Conservation (phyloP, 306 rosid species). For the Malus sieversii region DNA sequence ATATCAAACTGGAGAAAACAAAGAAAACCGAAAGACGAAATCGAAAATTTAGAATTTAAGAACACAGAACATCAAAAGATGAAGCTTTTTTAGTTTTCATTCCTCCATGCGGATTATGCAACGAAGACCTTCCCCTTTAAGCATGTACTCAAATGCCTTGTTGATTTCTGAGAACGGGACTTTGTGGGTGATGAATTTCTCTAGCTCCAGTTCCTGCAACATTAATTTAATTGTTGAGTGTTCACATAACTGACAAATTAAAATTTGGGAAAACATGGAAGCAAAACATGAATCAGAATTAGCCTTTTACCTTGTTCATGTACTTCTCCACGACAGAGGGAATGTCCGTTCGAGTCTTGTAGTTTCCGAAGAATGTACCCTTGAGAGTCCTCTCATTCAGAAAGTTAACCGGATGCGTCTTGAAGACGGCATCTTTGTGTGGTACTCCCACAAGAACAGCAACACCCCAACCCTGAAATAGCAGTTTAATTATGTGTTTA, state of each 20-base stretch:
- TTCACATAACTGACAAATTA: not conserved
- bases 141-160: constrained; percentile 35
- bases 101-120: constrained; percentile 23
- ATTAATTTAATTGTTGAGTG: not conserved
- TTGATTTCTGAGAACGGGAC: constrained; percentile 34
- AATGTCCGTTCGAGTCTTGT: constrained; percentile 18
- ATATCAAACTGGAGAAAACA: not conserved
- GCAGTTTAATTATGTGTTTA: not conserved
- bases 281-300: not conserved
- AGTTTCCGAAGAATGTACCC: constrained; percentile 36
- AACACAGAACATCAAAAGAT: not conserved
- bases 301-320: constrained; percentile 30
- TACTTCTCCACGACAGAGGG: constrained; percentile 14
- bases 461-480: constrained; percentile 45
- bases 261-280: not conserved
- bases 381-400: constrained; percentile 26
- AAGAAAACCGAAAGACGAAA: too few species aligned
- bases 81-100: not conserved
- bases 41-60: too few species aligned
- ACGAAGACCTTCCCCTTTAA: constrained; percentile 16
- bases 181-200: constrained; percentile 31
- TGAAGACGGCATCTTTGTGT: constrained; percentile 4
- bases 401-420: constrained; percentile 31
- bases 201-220: constrained; percentile 29
- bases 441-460: constrained; percentile 6